Evolutionary conservation across 140 eudicot genomes (phyloP).

Genomic region (Bidens hawaiensis): DNA sequence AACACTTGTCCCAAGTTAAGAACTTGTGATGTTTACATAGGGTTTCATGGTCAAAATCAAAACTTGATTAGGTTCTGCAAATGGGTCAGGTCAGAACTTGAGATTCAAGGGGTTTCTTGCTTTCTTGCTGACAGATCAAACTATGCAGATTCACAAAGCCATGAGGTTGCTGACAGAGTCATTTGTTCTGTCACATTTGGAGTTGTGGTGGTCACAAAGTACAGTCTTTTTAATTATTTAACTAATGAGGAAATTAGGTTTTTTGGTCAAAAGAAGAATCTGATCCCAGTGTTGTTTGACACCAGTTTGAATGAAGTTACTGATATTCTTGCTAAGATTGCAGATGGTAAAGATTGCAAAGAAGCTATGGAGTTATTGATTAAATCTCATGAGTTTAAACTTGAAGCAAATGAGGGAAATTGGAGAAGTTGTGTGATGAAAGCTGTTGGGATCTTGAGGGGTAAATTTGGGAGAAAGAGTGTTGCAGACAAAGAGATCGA

Average conservation of each 20-base stretch:
- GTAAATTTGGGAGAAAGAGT: conserved; percentile 79
- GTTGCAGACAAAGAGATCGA: conserved; percentile 48
- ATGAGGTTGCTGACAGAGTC: conserved; percentile 77
- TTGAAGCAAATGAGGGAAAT: conserved; percentile 62
- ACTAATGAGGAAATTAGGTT: conserved; percentile 69
- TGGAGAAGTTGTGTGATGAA: conserved; percentile 73
- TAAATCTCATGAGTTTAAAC: conserved; percentile 49
- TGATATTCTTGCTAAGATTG: conserved; percentile 20
- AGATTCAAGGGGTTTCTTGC: conserved; percentile 84
- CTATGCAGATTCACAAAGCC: conserved; percentile 70
- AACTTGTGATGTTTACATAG: conserved; percentile 87
- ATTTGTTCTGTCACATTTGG: conserved; percentile 74
- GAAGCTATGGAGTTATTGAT: conserved; percentile 59
- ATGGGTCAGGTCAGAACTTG: conserved; percentile 90
- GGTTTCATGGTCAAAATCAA: conserved; percentile 67
- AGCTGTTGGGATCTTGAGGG: conserved; percentile 49
- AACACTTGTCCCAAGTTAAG: conserved; percentile 64
- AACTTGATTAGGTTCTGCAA: conserved; percentile 63
- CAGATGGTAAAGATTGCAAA: conserved; percentile 62
- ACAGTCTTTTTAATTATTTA: conserved; percentile 46
- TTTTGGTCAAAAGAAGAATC: conserved; percentile 76
- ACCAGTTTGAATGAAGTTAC: conserved; percentile 39
- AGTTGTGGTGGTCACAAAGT: conserved; percentile 52
- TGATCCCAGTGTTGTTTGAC: conserved; percentile 74
- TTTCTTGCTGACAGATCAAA: conserved; percentile 74